Evolutionary conservation across 225 moss, liverwort and hornwort species (phyloP).

Genomic region (Polytrichum formosum): DNA sequence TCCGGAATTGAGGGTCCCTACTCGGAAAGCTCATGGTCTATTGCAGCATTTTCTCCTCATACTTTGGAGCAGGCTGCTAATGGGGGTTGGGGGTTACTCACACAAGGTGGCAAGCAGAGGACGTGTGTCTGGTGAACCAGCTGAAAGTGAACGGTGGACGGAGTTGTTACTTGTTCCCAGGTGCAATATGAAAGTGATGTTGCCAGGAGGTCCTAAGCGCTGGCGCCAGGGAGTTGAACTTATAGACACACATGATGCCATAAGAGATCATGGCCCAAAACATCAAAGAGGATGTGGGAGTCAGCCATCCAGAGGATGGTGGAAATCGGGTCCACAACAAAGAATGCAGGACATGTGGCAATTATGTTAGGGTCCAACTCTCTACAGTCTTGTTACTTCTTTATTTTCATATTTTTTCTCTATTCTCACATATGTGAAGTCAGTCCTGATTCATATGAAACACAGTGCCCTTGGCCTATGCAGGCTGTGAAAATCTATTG

Average conservation of each 20-base stretch:
- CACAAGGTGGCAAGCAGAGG: constrained; percentile 34
- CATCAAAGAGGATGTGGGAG: constrained; percentile 42
- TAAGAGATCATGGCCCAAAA: constrained; percentile 28
- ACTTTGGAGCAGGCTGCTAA: constrained; percentile 65
- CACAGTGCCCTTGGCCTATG: background rate
- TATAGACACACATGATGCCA: constrained; percentile 58
- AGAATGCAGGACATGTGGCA: constrained; percentile 68
- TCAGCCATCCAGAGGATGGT: constrained; percentile 64
- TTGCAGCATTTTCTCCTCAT: constrained; percentile 81
- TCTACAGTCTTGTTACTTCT: background rate
- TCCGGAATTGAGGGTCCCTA: constrained; percentile 45
- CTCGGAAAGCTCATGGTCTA: constrained; percentile 79
- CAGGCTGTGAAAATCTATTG: constrained; percentile 70
- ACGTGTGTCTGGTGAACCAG: constrained; percentile 24
- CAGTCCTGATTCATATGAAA: background rate
- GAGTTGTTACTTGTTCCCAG: constrained; percentile 66
- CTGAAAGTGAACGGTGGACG: constrained; percentile 27
- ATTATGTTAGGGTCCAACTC: constrained; percentile 42
- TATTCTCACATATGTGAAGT: background rate
- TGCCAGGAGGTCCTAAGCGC: constrained; percentile 85
- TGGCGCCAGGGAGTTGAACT: constrained; percentile 96
- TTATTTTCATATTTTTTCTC: background rate
- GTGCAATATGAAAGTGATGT: constrained; percentile 78
- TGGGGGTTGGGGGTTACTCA: constrained; percentile 79
- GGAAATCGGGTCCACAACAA: constrained; percentile 62